Percentiles rank a stretch among this genome's conserved stretches.
phyloP scores from a whole-genome alignment of 148 eudicot genomes.

The Vaccinium darrowii region DNA sequence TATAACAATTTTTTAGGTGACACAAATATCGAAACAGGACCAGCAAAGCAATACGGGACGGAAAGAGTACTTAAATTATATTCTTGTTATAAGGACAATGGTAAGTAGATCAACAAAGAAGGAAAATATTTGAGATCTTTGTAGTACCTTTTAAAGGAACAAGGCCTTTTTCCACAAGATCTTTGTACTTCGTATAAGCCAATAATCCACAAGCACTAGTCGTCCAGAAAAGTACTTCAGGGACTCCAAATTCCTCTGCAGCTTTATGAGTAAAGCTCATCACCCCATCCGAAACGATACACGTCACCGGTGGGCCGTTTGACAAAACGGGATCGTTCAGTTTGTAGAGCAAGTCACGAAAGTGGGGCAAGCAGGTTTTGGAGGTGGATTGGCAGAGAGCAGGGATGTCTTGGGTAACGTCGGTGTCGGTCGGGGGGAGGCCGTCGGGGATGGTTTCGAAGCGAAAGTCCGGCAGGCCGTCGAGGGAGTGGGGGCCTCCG shows the following conservation, averaged over 20 bases:
- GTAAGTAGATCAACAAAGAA: no score
- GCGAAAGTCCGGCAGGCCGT: constrained; percentile 51
- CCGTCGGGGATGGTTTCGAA: constrained; percentile 68
- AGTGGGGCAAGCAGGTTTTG: constrained; percentile 32
- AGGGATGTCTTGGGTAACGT: constrained; percentile 48
- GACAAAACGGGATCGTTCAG: constrained; percentile 16
- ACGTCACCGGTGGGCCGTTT: constrained; percentile 42
- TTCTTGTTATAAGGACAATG: no score
- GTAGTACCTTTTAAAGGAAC: constrained; percentile 41
- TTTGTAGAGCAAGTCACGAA: constrained; percentile 28
- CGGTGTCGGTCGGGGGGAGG: constrained; percentile 40
- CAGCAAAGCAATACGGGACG: no score
- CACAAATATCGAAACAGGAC: no score
- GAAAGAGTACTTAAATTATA: no score
- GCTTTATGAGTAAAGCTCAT: constrained; percentile 52
- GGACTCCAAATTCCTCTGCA: constrained; percentile 47
- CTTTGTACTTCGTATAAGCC: constrained; percentile 33
- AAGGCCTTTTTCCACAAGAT: constrained; percentile 39
- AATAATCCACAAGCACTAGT: constrained; percentile 51
- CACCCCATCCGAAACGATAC: constrained; percentile 47
- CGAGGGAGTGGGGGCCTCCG: constrained; percentile 42
- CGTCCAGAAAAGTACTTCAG: constrained; percentile 55
- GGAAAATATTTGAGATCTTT: no score
- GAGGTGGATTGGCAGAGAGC: constrained; percentile 39
- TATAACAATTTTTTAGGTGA: no score